Conservation (phyloP, 1,284 basidiomycete genomes). For the Ceratobasidium sp. region DNA sequence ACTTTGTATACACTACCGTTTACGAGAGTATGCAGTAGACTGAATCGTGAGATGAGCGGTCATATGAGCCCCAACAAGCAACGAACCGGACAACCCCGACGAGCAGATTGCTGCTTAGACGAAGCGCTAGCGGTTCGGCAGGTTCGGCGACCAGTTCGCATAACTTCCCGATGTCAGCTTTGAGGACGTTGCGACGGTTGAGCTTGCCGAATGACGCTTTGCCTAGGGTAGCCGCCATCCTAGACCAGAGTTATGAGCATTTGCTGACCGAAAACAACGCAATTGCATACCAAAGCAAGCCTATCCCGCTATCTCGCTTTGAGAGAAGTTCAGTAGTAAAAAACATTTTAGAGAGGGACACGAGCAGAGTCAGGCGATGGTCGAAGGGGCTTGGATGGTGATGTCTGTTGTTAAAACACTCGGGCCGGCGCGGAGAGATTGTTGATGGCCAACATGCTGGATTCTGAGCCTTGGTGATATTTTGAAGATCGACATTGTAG, state of each 20-base stretch:
- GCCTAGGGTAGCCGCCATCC: slow-evolving; percentile 90
- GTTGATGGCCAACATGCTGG: slow-evolving; percentile 21
- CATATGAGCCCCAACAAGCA: slow-evolving; percentile 27
- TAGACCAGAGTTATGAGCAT: slow-evolving; percentile 54
- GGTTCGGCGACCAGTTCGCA: slow-evolving; percentile 85
- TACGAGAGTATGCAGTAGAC: slow-evolving; percentile 48
- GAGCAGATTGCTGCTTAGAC: slow-evolving; percentile 87
- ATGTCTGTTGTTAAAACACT: neutral
- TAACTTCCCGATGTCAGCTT: slow-evolving; percentile 81
- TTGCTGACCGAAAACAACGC: neutral
- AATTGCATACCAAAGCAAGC: slow-evolving; percentile 73
- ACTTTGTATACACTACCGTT: slow-evolving; percentile 78
- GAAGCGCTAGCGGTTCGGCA: slow-evolving; percentile 84
- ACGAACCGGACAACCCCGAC: slow-evolving; percentile 86
- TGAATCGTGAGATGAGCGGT: slow-evolving; percentile 50
- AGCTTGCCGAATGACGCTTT: slow-evolving; percentile 86
- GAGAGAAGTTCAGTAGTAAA: slow-evolving; percentile 79
- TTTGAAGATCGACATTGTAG: slow-evolving; percentile 16
- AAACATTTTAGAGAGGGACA: slow-evolving; percentile 68
- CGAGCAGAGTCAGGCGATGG: neutral
- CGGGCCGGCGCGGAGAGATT: neutral
- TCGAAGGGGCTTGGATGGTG: neutral
- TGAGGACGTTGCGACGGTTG: slow-evolving; percentile 81
- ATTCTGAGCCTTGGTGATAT: neutral
- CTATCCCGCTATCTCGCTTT: slow-evolving; percentile 82